These are phyloP conservation scores for Fraxinus xanthoxyloides DNA, from an alignment of 305 asterid species.

Conservation along the genomic window DNA sequence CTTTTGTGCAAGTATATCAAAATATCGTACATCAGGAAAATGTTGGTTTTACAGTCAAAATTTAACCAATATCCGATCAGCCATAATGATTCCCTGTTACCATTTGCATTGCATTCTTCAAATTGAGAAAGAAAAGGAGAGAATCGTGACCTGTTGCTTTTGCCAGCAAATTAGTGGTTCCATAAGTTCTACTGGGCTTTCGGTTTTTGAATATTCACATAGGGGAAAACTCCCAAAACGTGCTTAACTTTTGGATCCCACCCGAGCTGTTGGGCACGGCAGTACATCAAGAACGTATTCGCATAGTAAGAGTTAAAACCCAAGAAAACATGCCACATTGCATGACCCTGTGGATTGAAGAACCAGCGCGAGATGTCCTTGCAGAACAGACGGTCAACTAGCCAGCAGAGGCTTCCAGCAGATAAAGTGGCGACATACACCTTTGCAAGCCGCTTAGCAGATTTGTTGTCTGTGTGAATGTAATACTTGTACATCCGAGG, in stretches of 20 bases:
- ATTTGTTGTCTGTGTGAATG: conserved; percentile 67
- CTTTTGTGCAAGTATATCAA: conserved; percentile 31
- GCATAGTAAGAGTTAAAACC: conserved; percentile 83
- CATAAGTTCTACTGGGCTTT: conserved; percentile 51
- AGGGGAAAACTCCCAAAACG: conserved; percentile 60
- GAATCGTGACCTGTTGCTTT: conserved; percentile 24
- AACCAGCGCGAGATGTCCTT: conserved; percentile 46
- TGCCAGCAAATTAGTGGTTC: conserved; percentile 18
- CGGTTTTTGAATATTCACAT: conserved; percentile 72
- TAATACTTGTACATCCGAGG: conserved; percentile 90
- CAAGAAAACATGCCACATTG: conserved; percentile 78
- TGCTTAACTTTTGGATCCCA: conserved; percentile 68
- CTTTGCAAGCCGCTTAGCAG: conserved; percentile 74
- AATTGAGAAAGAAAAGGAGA: conserved; percentile 13
- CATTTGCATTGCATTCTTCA: conserved; percentile 30
- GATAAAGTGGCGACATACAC: conserved; percentile 50
- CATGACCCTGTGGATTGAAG: conserved; percentile 83
- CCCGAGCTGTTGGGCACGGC: conserved; percentile 81
- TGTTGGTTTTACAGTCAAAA: conserved; percentile 33
- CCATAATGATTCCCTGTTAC: conserved; percentile 41
- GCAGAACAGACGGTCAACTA: conserved; percentile 64
- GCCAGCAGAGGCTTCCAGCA: conserved; percentile 62
- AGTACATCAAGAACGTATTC: conserved; percentile 73
- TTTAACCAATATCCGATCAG: conserved; percentile 37
- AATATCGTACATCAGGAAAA: conserved; percentile 35